Conservation (phyloP, 2,329 filamentous ascomycete species). For the Phoma sp. region DNA sequence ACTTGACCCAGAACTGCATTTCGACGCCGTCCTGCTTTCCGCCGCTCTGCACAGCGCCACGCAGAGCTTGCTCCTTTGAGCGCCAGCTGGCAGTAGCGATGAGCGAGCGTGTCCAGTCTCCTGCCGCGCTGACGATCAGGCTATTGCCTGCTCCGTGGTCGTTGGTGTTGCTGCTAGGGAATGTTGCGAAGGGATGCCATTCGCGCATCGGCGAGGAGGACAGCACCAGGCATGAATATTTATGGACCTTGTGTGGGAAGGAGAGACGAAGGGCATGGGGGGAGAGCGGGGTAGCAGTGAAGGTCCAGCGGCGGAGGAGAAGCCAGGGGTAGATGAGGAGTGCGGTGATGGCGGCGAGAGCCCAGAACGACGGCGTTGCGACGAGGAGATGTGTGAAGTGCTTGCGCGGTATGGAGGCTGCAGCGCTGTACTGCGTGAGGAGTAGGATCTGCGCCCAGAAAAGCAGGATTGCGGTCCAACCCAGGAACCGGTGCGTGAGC, state of each 20-base stretch:
- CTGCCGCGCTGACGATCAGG: constrained; percentile 44
- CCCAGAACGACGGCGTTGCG: constrained; percentile 61
- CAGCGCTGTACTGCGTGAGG: constrained; percentile 14
- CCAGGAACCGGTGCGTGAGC: constrained; percentile 43
- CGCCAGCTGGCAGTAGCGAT: constrained; percentile 24
- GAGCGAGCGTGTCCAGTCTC: constrained; percentile 35
- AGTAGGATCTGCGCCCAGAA: constrained; percentile 38
- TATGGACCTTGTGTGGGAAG: constrained; percentile 35
- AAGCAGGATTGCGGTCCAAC: constrained; percentile 38
- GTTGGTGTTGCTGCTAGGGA: constrained; percentile 37
- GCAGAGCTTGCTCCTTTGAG: background rate
- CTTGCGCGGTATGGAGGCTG: background rate
- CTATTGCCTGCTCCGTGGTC: constrained; percentile 39
- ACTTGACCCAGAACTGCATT: constrained; percentile 36
- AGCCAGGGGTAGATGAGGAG: constrained; percentile 76
- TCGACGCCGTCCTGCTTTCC: background rate
- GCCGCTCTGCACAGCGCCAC: background rate
- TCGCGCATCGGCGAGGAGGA: constrained; percentile 37
- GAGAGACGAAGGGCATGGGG: constrained; percentile 73
- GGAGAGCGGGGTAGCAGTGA: constrained; percentile 71
- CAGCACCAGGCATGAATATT: constrained; percentile 42
- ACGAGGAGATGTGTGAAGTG: constrained; percentile 8
- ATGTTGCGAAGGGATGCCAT: constrained; percentile 49
- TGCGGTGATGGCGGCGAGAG: constrained; percentile 67
- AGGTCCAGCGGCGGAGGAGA: constrained; percentile 69